phyloP scores from a whole-genome alignment of 164 flowering plant species.

The Aristolochia fimbriata region DNA sequence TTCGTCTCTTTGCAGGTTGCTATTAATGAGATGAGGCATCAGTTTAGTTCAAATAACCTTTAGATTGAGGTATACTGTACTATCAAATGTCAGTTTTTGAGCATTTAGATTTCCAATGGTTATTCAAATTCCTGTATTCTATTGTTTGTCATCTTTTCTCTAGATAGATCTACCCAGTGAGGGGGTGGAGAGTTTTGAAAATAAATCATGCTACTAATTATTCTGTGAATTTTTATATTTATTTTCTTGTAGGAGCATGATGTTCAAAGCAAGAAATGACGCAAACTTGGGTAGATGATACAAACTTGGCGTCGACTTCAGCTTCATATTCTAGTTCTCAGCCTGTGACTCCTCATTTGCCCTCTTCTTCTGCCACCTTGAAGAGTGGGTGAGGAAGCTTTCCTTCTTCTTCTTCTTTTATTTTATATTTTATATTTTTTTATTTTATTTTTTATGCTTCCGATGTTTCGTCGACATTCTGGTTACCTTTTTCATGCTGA shows the following conservation, averaged over 20 bases:
- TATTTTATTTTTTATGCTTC: slow-evolving; percentile 4
- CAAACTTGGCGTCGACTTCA: slow-evolving; percentile 13
- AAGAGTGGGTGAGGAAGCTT: slow-evolving; percentile 10
- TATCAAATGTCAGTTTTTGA: too few relatives aligned
- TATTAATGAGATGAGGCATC: too few relatives aligned
- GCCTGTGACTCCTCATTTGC: slow-evolving; percentile 10
- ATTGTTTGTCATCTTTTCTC: too few relatives aligned
- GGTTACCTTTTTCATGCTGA: background rate
- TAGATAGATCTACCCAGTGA: too few relatives aligned
- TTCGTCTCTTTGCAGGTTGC: too few relatives aligned
- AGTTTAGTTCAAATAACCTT: too few relatives aligned
- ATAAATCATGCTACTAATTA: background rate
- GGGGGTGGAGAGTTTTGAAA: too few relatives aligned
- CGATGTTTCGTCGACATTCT: too few relatives aligned
- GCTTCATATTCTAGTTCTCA: slow-evolving; percentile 7
- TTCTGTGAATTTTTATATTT: too few relatives aligned
- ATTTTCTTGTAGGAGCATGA: slow-evolving; percentile 12
- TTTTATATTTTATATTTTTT: background rate
- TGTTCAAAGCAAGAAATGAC: slow-evolving; percentile 12
- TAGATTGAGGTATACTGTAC: too few relatives aligned
- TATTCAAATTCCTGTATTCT: too few relatives aligned
- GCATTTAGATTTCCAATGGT: too few relatives aligned
- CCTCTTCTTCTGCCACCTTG: slow-evolving; percentile 2
- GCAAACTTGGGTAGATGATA: slow-evolving; percentile 14
- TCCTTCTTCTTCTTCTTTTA: background rate